phyloP scores from a whole-genome alignment of 768 basidiomycete genomes.

The Xerocomus brunneocitrinus region DNA sequence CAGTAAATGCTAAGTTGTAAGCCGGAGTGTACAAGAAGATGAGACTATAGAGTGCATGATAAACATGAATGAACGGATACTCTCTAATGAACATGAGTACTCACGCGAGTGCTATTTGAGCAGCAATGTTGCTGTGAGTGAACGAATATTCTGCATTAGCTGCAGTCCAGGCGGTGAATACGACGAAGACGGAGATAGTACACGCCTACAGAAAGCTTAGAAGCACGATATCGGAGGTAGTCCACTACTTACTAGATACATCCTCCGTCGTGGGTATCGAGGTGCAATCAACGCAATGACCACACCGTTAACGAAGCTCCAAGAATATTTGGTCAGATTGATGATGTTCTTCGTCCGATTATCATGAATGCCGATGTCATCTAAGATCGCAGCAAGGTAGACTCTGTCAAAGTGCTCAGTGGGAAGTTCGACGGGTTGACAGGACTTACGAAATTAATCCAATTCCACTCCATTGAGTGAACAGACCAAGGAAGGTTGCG shows the following conservation, averaged over 20 bases:
- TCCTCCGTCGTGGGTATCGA: conserved; percentile 8
- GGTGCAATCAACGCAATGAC: conserved; percentile 1
- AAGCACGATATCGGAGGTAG: not conserved
- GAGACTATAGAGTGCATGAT: not conserved
- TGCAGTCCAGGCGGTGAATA: conserved; percentile 16
- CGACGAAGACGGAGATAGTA: conserved; percentile 9
- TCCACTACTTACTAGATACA: conserved; percentile 6
- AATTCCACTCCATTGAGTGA: conserved; percentile 7
- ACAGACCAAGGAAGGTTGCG: conserved; percentile 7
- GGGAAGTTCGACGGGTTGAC: fast-evolving
- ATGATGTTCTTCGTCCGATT: conserved; percentile 13
- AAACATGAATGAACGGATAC: not conserved
- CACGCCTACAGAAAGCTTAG: conserved; percentile 2
- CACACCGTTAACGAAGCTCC: conserved; percentile 6
- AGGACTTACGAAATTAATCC: conserved; percentile 9
- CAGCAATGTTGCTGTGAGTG: conserved; percentile 4
- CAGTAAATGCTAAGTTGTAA: conserved; percentile 5
- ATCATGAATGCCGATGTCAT: conserved; percentile 14
- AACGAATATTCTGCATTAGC: conserved; percentile 12
- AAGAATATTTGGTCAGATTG: conserved; percentile 3
- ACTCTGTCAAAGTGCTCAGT: not conserved
- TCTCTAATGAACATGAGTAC: not conserved
- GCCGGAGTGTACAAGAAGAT: conserved; percentile 6
- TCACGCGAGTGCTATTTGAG: conserved; percentile 10
- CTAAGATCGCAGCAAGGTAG: conserved; percentile 12